Conservation (phyloP, 306 rosid species). For the barrel medic (Medicago truncatula) region MtrunA17r5.0-ANR NC_053044.1:47064501-47065000, state of each 20-base stretch:
- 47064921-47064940: no score
- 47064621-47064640: no score
- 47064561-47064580: no score
- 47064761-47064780: background rate
- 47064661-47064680: background rate
- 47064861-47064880: background rate
- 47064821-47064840: background rate
- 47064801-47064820: conserved; percentile 45
- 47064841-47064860: conserved; percentile 12
- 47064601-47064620: no score
- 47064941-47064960: no score
- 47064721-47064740: conserved; percentile 36
- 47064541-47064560: no score
- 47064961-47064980: background rate
- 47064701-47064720: conserved; percentile 15
- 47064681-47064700: conserved; percentile 4
- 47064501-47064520: background rate
- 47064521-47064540: no score
- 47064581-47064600: no score
- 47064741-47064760: background rate
- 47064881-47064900: conserved; percentile 6
- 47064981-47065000: conserved; percentile 14
- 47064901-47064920: conserved; percentile 2
- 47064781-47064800: conserved; percentile 53
- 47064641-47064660: no score